Evolutionary conservation across 176 grass and related monocot genomes (phyloP).

Genomic region (Eremochloa ophiuroides): DNA sequence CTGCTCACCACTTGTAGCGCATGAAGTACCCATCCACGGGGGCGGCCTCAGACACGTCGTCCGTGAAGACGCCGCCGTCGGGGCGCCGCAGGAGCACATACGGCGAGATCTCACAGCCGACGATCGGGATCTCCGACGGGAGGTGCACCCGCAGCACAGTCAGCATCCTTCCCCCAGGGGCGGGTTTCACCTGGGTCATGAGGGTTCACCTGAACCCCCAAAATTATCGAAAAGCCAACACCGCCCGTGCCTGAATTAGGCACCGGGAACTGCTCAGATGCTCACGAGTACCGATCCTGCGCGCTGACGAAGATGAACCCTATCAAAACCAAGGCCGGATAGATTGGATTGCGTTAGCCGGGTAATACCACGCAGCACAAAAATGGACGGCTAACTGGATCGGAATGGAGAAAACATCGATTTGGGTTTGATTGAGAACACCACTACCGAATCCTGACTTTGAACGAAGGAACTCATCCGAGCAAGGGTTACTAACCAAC

Average conservation of each 20-base stretch:
- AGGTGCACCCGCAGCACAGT: slow-evolving; percentile 76
- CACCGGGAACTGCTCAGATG: background rate
- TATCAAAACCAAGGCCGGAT: background rate
- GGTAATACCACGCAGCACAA: background rate
- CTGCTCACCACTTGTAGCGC: slow-evolving; percentile 69
- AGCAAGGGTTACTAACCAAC: slow-evolving; percentile 17
- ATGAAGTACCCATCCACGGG: slow-evolving; percentile 66
- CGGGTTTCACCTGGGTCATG: slow-evolving; percentile 29
- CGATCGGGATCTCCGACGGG: slow-evolving; percentile 90
- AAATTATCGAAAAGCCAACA: background rate
- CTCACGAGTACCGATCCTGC: background rate
- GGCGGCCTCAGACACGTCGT: slow-evolving; percentile 50
- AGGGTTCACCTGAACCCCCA: slow-evolving; percentile 14
- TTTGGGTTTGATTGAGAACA: slow-evolving; percentile 4
- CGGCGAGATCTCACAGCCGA: slow-evolving; percentile 91
- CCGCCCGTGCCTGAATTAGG: background rate
- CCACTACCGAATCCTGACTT: background rate
- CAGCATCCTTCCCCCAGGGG: slow-evolving; percentile 61
- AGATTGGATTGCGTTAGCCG: slow-evolving; percentile 3
- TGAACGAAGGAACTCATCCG: background rate
- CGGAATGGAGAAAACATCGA: background rate
- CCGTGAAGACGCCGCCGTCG: slow-evolving; percentile 43
- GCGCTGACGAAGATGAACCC: slow-evolving; percentile 3
- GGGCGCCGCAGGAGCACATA: slow-evolving; percentile 64
- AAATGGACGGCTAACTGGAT: background rate